phyloP scores from a whole-genome alignment of 169 alveolate species.

The Plasmodium reichenowi region DNA sequence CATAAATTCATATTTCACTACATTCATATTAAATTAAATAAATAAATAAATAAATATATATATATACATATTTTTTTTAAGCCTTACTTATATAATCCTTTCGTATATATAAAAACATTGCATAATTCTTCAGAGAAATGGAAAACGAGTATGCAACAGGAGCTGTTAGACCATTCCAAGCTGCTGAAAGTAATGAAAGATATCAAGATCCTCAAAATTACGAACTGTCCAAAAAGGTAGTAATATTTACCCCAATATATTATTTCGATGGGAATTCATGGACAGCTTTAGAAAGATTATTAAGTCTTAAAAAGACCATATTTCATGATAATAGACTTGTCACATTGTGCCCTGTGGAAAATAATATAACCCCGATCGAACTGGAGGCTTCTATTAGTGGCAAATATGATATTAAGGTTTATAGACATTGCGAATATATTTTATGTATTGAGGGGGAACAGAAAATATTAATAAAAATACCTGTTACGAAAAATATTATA shows the following conservation, averaged over 20 bases:
- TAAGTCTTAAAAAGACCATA: slow-evolving; percentile 53
- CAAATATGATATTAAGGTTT: slow-evolving; percentile 65
- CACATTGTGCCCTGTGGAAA: slow-evolving; percentile 14
- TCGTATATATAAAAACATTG: no score
- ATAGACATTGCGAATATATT: slow-evolving; percentile 17
- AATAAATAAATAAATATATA: neutral
- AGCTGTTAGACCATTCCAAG: slow-evolving; percentile 35
- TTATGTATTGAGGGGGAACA: slow-evolving; percentile 83
- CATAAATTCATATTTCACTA: no score
- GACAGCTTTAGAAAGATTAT: slow-evolving; percentile 51
- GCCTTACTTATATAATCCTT: neutral
- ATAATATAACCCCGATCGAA: slow-evolving; percentile 22
- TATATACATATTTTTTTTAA: neutral
- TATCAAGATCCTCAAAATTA: slow-evolving; percentile 45
- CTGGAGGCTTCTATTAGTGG: slow-evolving; percentile 68
- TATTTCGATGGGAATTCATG: slow-evolving; percentile 68
- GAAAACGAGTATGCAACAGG: neutral
- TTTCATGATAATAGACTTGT: slow-evolving; percentile 52
- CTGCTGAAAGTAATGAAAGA: slow-evolving; percentile 23
- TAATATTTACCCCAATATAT: slow-evolving; percentile 41
- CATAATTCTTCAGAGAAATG: slow-evolving; percentile 7
- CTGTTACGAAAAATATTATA: slow-evolving; percentile 75
- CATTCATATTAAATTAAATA: neutral
- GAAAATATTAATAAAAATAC: slow-evolving; percentile 78
- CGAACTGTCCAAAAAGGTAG: slow-evolving; percentile 22